Evolutionary conservation across 257 asterid species (phyloP).

Genomic region (Jaltomata sinuosa): DNA sequence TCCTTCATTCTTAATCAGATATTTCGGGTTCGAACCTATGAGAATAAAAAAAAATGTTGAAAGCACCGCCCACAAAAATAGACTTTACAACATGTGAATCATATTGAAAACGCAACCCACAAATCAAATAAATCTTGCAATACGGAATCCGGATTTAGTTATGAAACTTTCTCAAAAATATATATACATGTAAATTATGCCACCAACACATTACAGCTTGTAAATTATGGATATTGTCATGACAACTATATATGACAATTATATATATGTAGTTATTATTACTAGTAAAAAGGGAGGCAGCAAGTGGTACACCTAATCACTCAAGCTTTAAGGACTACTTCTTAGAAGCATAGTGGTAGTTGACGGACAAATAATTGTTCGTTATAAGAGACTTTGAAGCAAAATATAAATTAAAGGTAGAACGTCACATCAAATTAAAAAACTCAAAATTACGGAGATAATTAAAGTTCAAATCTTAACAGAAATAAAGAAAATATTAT

Average conservation of each 20-base stretch:
- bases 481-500: neutral
- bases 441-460: neutral
- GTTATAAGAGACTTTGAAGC: neutral
- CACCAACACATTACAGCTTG: neutral
- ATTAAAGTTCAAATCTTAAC: neutral
- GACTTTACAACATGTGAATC: neutral
- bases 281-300: neutral
- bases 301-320: slow-evolving; percentile 24
- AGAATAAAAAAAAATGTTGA: too few relatives aligned
- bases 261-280: neutral
- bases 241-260: neutral
- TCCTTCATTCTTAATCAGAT: neutral
- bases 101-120: accelerated
- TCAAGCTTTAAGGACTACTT: neutral
- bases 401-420: neutral
- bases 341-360: neutral
- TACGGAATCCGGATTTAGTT: neutral
- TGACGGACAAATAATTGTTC: slow-evolving; percentile 4
- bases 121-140: neutral
- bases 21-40: neutral
- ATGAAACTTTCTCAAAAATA: neutral
- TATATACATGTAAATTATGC: neutral
- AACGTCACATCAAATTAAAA: neutral
- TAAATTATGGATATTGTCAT: neutral
- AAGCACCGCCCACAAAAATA: too few relatives aligned